A percentile compares a stretch with the other conserved stretches of the same genome.
These are phyloP conservation scores for Fusarium duplospermum DNA, from an alignment of 2,329 filamentous ascomycete genomes.

Conservation along the genomic window DNA sequence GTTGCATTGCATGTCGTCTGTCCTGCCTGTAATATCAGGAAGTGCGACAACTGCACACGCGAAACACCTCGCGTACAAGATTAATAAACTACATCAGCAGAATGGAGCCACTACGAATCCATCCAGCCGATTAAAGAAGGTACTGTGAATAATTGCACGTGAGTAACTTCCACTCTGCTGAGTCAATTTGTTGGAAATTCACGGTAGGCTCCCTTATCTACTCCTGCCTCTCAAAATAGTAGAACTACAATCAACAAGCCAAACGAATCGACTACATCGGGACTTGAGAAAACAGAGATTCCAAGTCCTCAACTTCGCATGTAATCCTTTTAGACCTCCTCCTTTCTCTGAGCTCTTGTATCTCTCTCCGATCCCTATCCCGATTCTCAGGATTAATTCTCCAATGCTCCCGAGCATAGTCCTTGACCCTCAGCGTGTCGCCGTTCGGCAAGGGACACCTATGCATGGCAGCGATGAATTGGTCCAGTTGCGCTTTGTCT, in stretches of 20 bases:
- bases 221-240: too few relatives aligned
- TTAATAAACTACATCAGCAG: too few relatives aligned
- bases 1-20: too few relatives aligned
- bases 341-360: not conserved
- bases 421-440: conserved; percentile 1
- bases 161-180: too few relatives aligned
- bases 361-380: not conserved
- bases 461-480: conserved; percentile 1
- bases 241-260: not conserved
- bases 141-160: too few relatives aligned
- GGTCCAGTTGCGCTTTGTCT: not conserved
- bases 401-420: not conserved
- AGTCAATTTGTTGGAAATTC: too few relatives aligned
- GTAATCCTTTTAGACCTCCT: not conserved
- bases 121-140: too few relatives aligned
- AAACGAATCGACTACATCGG: not conserved
- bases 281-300: not conserved
- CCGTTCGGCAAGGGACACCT: conserved; percentile 1
- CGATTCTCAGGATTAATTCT: not conserved
- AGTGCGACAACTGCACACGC: too few relatives aligned
- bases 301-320: not conserved
- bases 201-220: too few relatives aligned
- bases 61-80: too few relatives aligned
- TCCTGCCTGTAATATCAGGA: too few relatives aligned
- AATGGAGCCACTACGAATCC: too few relatives aligned